Evolutionary conservation across 148 eudicot species (phyloP).

Genomic region (Linanthus parryae): DNA sequence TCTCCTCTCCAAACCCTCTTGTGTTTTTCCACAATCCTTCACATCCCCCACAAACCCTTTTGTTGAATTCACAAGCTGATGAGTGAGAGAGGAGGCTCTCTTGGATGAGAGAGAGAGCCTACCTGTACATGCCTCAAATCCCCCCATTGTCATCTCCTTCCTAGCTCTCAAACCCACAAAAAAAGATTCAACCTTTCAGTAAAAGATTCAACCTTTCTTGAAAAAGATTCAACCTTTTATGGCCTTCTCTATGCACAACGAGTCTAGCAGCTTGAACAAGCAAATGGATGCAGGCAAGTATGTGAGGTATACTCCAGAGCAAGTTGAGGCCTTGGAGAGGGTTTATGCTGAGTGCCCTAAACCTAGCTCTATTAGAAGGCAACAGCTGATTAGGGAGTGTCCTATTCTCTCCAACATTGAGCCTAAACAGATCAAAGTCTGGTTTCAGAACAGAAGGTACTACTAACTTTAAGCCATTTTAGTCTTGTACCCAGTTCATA

Average conservation of each 20-base stretch:
- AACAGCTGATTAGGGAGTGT: conserved; percentile 40
- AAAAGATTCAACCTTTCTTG: background rate
- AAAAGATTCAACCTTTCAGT: background rate
- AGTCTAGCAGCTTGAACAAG: conserved; percentile 8
- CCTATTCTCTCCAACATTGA: conserved; percentile 44
- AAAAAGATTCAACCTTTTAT: background rate
- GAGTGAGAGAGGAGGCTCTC: conserved; percentile 47
- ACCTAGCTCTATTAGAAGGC: conserved; percentile 36
- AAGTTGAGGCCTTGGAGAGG: conserved; percentile 44
- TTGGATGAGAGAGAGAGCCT: conserved; percentile 39
- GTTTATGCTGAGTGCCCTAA: conserved; percentile 41
- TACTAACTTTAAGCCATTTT: no score
- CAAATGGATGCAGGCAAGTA: conserved; percentile 38
- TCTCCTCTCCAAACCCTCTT: background rate
- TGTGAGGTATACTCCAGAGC: conserved; percentile 45
- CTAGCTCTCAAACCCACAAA: background rate
- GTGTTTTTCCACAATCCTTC: background rate
- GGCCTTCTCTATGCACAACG: conserved; percentile 16
- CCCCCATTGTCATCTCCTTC: no score
- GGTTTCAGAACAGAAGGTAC: conserved; percentile 51
- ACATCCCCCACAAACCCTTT: background rate
- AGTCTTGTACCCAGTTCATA: no score
- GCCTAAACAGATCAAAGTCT: conserved; percentile 48
- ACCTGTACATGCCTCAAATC: conserved; percentile 13
- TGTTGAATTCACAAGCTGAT: conserved; percentile 13